Evolutionary conservation across 1,139 yeast genomes (phyloP), one percentile per base, ranked within the genome.

Genomic region (Petasospora rhodanensis): DNA sequence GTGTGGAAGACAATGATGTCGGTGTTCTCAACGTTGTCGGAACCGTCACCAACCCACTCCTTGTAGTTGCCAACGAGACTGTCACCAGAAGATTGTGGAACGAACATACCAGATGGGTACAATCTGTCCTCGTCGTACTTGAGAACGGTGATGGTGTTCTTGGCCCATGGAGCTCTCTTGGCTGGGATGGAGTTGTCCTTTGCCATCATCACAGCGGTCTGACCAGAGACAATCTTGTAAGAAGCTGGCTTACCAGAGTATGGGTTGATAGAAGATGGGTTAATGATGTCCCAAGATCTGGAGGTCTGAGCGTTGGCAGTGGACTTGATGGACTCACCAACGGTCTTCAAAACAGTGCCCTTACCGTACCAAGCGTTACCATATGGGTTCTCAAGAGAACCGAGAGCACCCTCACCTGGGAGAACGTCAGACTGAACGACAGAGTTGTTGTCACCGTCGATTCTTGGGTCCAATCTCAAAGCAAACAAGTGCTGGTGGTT

Each of bases 161-260:
- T 72, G 23, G 89, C 84, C 84, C 87, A 82, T 39, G 84, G 84
- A 30, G 91, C 91, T 64, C 93, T 76, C 64, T 81, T 81, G 51
- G 79, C 68, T 26, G 81, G 89, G 48, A 81, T 64, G 6, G 89
- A 79, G 35, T 85, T 85, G 41, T 72, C 78, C 59, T 79, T 73
- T 20, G 91, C 86, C 56, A 80, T 68, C 44, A 80, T 68, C 43
- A 80, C 79, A 14, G 91, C 79, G 48, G 83, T 72, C 65, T 78
- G 83, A 18, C 79, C 70, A n/a, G 89, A 80, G 25, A 81, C 87
- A 58, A 82, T 68, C 62, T 82, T 82, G 62, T 79, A 82, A 29
- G 85, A 73, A 28, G 79, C 77, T 29, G 87, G 89, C 58, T 79
- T 79, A 32, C 80, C 79, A 21, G 89, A 81, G 60, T 76, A 75